These are phyloP conservation scores for Cicer cuneatum DNA, from an alignment of 306 rosid genomes.

Conservation along the genomic window DNA sequence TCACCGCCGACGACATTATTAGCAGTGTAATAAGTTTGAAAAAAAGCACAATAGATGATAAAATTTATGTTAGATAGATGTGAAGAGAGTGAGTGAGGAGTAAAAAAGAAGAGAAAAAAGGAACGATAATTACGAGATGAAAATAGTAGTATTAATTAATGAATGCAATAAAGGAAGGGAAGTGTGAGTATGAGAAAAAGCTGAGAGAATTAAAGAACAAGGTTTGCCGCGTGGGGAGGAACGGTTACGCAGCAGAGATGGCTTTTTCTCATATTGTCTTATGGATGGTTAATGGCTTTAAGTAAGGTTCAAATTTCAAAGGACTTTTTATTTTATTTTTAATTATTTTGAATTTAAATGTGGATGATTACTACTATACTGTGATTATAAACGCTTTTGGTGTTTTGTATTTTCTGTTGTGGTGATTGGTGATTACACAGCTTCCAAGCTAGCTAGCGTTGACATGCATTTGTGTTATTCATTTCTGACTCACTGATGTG, in stretches of 20 bases:
- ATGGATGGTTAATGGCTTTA: conserved; percentile 33
- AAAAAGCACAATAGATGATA: background rate
- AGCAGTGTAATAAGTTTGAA: background rate
- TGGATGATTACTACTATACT: background rate
- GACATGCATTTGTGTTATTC: conserved; percentile 68
- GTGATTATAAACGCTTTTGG: conserved; percentile 11
- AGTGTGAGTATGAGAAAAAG: conserved; percentile 44
- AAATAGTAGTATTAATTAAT: conserved; percentile 41
- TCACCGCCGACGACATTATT: conserved; percentile 52
- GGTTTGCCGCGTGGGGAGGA: conserved; percentile 77
- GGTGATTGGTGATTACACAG: background rate
- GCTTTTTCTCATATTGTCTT: conserved; percentile 52
- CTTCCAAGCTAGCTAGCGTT: conserved; percentile 52
- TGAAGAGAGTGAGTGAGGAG: conserved; percentile 24
- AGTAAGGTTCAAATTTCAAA: conserved; percentile 43
- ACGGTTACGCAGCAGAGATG: conserved; percentile 65
- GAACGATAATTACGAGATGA: conserved; percentile 53
- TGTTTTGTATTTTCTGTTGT: background rate
- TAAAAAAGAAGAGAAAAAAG: conserved; percentile 33
- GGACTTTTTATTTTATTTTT: background rate
- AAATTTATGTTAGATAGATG: conserved; percentile 4
- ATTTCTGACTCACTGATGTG: conserved; percentile 48
- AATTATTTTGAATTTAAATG: no score
- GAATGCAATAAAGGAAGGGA: background rate
- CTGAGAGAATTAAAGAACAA: conserved; percentile 53